Evolutionary conservation across 768 basidiomycete genomes (phyloP).

Genomic region (Suillus tomentosus): DNA sequence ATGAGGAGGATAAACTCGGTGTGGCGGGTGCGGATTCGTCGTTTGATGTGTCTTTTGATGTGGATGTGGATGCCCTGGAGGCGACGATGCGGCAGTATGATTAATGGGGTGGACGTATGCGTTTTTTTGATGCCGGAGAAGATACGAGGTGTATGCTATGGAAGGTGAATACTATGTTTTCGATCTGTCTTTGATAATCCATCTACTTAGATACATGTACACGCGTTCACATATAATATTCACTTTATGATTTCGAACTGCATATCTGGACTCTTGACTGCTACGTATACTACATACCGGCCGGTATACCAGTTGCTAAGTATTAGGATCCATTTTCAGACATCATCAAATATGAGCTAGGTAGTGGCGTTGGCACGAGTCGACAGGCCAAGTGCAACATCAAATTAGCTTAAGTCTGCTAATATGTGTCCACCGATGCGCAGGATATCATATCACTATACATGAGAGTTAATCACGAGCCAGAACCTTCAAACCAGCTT

Average conservation of each 20-base stretch:
- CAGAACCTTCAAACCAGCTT: no score
- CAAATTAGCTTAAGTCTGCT: no score
- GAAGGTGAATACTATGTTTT: background rate
- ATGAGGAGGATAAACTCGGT: background rate
- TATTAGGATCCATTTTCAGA: background rate
- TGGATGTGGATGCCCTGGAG: slow-evolving; percentile 32
- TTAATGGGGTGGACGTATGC: slow-evolving; percentile 5
- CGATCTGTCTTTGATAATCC: background rate
- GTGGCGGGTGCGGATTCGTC: slow-evolving; percentile 27
- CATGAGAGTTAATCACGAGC: no score
- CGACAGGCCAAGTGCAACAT: no score
- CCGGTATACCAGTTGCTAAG: background rate
- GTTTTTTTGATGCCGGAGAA: background rate
- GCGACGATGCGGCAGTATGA: slow-evolving; percentile 35
- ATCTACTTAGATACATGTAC: slow-evolving; percentile 3
- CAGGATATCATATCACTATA: no score
- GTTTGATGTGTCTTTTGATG: slow-evolving; percentile 33
- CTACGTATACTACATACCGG: background rate
- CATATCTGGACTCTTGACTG: background rate
- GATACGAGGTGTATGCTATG: background rate
- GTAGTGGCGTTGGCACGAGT: no score
- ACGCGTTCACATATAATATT: background rate
- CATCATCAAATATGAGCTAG: no score
- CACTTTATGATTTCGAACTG: background rate
- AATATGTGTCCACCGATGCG: no score